A percentile compares a stretch with the other conserved stretches of the same genome.
Evolutionary conservation across 805 yeast genomes (phyloP).

Genomic region (Barnettozyma wickerhamii): DNA sequence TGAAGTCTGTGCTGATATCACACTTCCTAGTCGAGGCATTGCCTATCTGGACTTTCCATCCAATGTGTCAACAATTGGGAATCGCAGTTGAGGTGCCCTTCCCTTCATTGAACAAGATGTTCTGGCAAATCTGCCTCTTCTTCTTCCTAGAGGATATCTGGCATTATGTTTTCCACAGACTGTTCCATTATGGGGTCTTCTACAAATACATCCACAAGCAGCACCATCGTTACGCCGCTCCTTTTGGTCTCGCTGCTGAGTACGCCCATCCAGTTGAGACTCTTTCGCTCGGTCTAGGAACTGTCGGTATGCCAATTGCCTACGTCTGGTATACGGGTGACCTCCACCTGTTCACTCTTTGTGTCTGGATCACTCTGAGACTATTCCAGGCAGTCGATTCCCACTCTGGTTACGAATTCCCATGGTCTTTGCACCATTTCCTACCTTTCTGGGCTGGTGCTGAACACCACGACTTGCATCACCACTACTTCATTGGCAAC

Average conservation of each 20-base stretch:
- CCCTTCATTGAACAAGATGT: slow-evolving; percentile 60
- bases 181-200: slow-evolving; percentile 82
- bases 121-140: slow-evolving; percentile 66
- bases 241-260: slow-evolving; percentile 95
- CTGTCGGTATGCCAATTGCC: slow-evolving; percentile 90
- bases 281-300: slow-evolving; percentile 78
- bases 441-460: slow-evolving; percentile 98
- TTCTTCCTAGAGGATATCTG: slow-evolving; percentile 89
- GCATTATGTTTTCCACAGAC: slow-evolving; percentile 96
- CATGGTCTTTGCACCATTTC: slow-evolving; percentile 90
- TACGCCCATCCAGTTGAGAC: slow-evolving; percentile 97
- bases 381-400: slow-evolving; percentile 96
- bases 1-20: slow-evolving; percentile 75
- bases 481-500: slow-evolving; percentile 92
- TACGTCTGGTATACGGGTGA: slow-evolving; percentile 73
- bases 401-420: slow-evolving; percentile 98
- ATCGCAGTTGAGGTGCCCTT: slow-evolving; percentile 80
- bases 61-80: slow-evolving; percentile 78
- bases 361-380: slow-evolving; percentile 82
- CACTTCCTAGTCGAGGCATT: slow-evolving; percentile 92
- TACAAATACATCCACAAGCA: slow-evolving; percentile 94
- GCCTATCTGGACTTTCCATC: slow-evolving; percentile 97
- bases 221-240: slow-evolving; percentile 97
- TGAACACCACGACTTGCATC: slow-evolving; percentile 97
- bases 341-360: slow-evolving; percentile 86